Conservation (phyloP, 495 filamentous ascomycete genomes). For the Xylaria venustula region DNA sequence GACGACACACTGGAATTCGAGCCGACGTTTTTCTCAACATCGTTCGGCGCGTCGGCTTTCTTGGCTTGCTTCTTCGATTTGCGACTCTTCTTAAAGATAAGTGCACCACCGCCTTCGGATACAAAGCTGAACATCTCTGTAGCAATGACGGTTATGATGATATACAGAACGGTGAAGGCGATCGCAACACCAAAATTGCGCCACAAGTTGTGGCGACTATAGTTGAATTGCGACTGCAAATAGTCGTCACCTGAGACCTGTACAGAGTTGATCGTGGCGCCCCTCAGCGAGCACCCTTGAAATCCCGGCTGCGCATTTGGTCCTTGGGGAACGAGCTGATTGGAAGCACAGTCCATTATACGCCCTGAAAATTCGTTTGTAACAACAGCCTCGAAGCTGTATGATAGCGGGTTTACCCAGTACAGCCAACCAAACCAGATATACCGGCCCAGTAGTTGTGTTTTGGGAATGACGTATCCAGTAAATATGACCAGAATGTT, state of each 20-base stretch:
- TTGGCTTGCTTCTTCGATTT: slow-evolving; percentile 54
- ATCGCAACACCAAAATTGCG: slow-evolving; percentile 77
- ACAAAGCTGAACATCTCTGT: slow-evolving; percentile 32
- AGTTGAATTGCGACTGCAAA: slow-evolving; percentile 54
- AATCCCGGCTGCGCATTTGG: slow-evolving; percentile 45
- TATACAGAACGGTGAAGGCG: slow-evolving; percentile 67
- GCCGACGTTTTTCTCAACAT: slow-evolving; percentile 46
- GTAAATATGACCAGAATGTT: slow-evolving; percentile 60
- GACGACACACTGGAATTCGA: slow-evolving; percentile 18
- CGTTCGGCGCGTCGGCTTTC: slow-evolving; percentile 34
- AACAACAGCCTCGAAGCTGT: slow-evolving; percentile 61
- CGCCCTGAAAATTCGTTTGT: slow-evolving; percentile 48
- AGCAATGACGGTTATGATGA: slow-evolving; percentile 62
- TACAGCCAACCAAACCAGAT: slow-evolving; percentile 62
- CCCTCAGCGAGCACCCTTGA: slow-evolving; percentile 63
- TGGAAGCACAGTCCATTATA: slow-evolving; percentile 56
- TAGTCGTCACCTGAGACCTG: slow-evolving; percentile 60
- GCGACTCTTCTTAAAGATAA: slow-evolving; percentile 68
- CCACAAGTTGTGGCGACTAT: slow-evolving; percentile 68
- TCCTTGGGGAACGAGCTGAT: slow-evolving; percentile 57
- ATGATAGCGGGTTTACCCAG: slow-evolving; percentile 54
- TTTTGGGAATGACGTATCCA: slow-evolving; percentile 50
- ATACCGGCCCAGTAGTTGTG: slow-evolving; percentile 37
- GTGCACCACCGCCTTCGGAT: slow-evolving; percentile 54
- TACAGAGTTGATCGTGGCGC: slow-evolving; percentile 43